These are phyloP conservation scores for Angophora floribunda DNA, from an alignment of 345 rosid species.

Conservation along the genomic window DNA sequence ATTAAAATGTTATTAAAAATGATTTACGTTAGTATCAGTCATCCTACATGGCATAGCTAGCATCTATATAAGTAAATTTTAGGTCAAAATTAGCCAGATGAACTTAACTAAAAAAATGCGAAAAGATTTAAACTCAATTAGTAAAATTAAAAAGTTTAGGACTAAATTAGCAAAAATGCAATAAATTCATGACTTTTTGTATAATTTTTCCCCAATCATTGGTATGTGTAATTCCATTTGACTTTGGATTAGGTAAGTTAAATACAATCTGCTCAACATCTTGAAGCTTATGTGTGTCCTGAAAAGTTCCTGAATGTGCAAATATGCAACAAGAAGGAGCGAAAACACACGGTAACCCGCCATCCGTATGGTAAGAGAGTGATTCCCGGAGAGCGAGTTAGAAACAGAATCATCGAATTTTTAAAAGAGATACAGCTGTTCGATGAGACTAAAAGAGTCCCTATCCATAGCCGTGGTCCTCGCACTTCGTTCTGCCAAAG, in stretches of 20 bases:
- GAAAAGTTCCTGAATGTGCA: neutral
- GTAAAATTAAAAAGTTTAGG: too few species aligned
- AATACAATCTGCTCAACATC: neutral
- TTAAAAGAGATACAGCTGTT: neutral
- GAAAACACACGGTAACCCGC: neutral
- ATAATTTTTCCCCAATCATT: too few species aligned
- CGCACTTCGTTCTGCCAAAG: neutral
- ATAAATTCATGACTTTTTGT: too few species aligned
- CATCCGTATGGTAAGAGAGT: neutral
- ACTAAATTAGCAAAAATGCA: too few species aligned
- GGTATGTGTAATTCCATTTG: neutral
- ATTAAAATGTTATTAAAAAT: too few species aligned
- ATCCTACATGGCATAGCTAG: too few species aligned
- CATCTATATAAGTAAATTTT: too few species aligned
- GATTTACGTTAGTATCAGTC: too few species aligned
- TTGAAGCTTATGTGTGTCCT: neutral
- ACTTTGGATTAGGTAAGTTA: neutral
- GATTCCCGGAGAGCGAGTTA: neutral
- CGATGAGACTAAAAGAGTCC: neutral
- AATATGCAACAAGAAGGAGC: neutral
- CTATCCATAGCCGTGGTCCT: neutral
- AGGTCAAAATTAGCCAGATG: too few species aligned
- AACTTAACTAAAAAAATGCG: too few species aligned
- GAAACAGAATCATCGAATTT: neutral
- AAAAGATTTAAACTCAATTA: too few species aligned